Base-by-base conservation (phyloP, 2,329 filamentous ascomycete species). In the Monosporascus cannonballus region DNA sequence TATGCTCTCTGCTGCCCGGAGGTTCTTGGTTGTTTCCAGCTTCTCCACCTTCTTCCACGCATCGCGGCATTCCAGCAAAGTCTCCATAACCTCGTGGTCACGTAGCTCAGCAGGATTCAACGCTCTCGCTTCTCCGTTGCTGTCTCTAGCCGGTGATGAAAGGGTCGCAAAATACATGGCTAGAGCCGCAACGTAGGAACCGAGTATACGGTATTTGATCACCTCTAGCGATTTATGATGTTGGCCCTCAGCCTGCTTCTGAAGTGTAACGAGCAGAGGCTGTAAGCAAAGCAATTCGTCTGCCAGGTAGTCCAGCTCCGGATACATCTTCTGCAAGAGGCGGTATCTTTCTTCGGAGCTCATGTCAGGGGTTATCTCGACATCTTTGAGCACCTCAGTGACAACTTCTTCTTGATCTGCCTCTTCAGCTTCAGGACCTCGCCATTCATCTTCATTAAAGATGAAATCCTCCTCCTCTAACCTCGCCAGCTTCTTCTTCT, bases 101-200 rank as follows among this genome's bases (percentile, higher is more conserved):
- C 90, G 85, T 42, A 99, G 73, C 61, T 96, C 85, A n/a, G 79
- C 76, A 5, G 93, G 88, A 51, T 89, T 80, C 58, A 95, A 71
- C 0, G 89, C 79, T 54, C 84, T 78, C 14, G 73, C 70, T 0
- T 74, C 70, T 7, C 76, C 77, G 37, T 76, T 71, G 1, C 75
- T 73, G 54, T 85, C 83, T 48, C 85, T 78, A 2, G 85, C 80
- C 1, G 90, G 86, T 0, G 90, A 96, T 11, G 90, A 90, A n/a
- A 99, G 74, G 37, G 97, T 81, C 38, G 92, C 89, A 69, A 99
- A 96, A 70, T 99, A 99, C 83, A 96, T 92, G 48, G 89, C 86
- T 60, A 99, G 77, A 1, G 90, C 81, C 44, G 89, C 90, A 24
- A 97, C 76, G 66, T 99, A 97, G 54, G 91, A 89, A 5, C 89